These are phyloP conservation scores for Austroboletus eburneus DNA, from an alignment of 768 basidiomycete species.

Conservation along the genomic window DNA sequence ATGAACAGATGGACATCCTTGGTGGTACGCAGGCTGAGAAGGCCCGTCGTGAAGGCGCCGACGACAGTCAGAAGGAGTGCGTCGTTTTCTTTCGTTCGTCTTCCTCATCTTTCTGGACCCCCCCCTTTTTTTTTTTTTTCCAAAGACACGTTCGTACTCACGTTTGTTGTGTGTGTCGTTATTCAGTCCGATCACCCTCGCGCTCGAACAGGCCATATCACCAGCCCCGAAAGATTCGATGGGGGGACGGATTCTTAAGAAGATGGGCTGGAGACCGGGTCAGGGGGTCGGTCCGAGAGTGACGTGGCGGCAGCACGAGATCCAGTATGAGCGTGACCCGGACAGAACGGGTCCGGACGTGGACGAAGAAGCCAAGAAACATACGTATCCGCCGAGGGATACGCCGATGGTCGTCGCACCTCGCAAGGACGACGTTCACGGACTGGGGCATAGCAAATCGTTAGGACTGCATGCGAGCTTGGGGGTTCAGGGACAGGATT, in stretches of 20 bases:
- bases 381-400: conserved; percentile 83
- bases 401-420: conserved; percentile 56
- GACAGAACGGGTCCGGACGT: conserved; percentile 44
- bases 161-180: background rate
- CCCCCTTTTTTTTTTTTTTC: too few relatives aligned
- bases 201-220: conserved; percentile 62
- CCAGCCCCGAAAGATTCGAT: conserved; percentile 75
- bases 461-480: conserved; percentile 58
- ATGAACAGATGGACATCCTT: conserved; percentile 70
- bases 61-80: conserved; percentile 41
- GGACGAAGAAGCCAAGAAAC: conserved; percentile 80
- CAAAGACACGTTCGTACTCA: background rate
- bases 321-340: conserved; percentile 57
- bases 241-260: conserved; percentile 82
- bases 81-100: too few relatives aligned
- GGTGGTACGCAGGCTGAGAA: conserved; percentile 52
- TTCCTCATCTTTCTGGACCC: too few relatives aligned
- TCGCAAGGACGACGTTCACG: conserved; percentile 74
- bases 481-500: conserved; percentile 32
- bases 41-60: conserved; percentile 28
- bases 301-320: conserved; percentile 65
- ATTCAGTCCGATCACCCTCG: conserved; percentile 55
- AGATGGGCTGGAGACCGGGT: conserved; percentile 93
- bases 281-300: conserved; percentile 93
- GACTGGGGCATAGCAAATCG: conserved; percentile 75